These are phyloP conservation scores for Pezicula rhizophila DNA, from an alignment of 2,329 filamentous ascomycete genomes.

Conservation along the genomic window DNA sequence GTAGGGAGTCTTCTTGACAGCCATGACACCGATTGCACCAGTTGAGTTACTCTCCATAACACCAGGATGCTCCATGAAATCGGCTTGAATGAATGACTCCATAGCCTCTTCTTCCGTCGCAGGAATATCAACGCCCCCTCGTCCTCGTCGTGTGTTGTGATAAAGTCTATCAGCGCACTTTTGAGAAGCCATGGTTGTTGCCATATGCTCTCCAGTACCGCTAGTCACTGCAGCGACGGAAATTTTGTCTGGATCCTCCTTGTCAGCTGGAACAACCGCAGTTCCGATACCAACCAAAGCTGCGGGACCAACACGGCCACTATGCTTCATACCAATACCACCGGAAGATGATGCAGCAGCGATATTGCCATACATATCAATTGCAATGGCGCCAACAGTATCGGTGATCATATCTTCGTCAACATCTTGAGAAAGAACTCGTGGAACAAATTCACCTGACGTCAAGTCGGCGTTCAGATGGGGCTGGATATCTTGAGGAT, in stretches of 20 bases:
- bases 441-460: constrained; percentile 6
- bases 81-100: constrained; percentile 71
- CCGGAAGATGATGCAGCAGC: constrained; percentile 94
- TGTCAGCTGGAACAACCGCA: constrained; percentile 73
- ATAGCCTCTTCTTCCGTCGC: constrained; percentile 76
- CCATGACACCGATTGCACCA: constrained; percentile 87
- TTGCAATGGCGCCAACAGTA: constrained; percentile 91
- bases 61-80: constrained; percentile 89
- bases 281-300: constrained; percentile 89
- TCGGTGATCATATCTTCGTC: constrained; percentile 69
- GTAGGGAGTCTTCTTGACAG: constrained; percentile 73
- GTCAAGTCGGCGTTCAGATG: constrained; percentile 20
- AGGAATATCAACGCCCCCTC: constrained; percentile 54
- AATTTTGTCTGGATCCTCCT: constrained; percentile 60
- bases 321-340: constrained; percentile 97
- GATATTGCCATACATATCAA: constrained; percentile 80
- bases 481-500: background rate
- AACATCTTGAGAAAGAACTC: constrained; percentile 14
- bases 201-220: constrained; percentile 97
- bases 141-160: constrained; percentile 55
- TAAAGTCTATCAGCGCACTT: constrained; percentile 83
- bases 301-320: constrained; percentile 83
- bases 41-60: constrained; percentile 72
- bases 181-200: constrained; percentile 84
- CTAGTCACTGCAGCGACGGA: constrained; percentile 83